These are phyloP conservation scores for Suillus brevipes DNA, from an alignment of 768 basidiomycete genomes.

Conservation along the genomic window DNA sequence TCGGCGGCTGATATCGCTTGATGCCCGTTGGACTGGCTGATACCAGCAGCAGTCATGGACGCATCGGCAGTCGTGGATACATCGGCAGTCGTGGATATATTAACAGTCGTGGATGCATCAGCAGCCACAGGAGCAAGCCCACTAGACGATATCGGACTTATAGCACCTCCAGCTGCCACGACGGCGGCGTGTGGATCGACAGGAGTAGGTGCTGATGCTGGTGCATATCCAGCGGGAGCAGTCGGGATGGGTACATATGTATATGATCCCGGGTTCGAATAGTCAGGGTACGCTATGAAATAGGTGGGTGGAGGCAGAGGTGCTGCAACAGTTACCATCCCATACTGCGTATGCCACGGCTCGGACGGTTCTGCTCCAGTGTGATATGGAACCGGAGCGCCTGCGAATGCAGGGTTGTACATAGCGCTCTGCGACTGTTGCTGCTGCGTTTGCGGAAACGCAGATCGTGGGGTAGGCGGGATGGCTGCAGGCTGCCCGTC, in stretches of 20 bases:
- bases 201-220: neutral
- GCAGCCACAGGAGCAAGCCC: neutral
- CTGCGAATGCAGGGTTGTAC: neutral
- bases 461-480: neutral
- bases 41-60: neutral
- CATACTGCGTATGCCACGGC: neutral
- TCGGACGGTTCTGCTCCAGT: neutral
- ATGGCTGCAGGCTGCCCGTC: neutral
- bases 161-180: neutral
- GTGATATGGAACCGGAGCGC: neutral
- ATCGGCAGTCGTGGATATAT: neutral
- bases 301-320: neutral
- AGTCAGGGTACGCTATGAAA: constrained; percentile 3
- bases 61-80: neutral
- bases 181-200: neutral
- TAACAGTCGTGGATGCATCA: neutral
- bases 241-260: constrained; percentile 3
- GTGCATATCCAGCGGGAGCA: neutral
- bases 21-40: neutral
- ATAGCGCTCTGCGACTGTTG: neutral
- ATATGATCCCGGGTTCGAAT: constrained; percentile 2
- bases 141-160: neutral
- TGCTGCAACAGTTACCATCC: neutral
- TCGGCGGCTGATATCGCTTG: neutral
- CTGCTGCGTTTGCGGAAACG: neutral